Evolutionary conservation across 306 rosid genomes (phyloP).

Genomic region (Quercus engelmannii): DNA sequence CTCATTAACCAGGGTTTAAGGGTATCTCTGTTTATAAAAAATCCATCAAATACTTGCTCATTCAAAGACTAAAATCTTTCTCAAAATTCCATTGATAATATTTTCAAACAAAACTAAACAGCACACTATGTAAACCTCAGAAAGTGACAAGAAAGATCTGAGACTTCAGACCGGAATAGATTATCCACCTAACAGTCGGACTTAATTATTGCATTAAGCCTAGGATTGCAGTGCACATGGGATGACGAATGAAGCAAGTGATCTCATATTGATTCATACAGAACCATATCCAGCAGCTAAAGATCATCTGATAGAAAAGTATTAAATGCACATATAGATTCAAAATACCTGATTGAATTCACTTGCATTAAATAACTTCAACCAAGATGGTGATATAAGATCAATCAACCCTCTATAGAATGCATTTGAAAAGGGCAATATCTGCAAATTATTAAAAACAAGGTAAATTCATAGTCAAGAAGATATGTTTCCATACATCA

Average conservation of each 20-base stretch:
- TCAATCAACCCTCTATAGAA: conserved; percentile 87
- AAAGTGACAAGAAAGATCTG: background rate
- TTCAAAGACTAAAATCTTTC: too few species aligned
- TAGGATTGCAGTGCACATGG: background rate
- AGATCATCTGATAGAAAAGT: conserved; percentile 2
- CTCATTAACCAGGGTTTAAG: background rate
- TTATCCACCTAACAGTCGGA: background rate
- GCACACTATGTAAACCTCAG: background rate
- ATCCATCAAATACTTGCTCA: background rate
- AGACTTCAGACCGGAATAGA: background rate
- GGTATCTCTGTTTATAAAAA: background rate
- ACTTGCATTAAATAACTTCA: conserved; percentile 86
- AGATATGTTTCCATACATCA: background rate
- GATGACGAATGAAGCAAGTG: background rate
- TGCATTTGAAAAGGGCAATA: conserved; percentile 80
- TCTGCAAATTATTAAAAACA: conserved; percentile 55
- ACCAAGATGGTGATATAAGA: conserved; percentile 95
- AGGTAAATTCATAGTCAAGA: conserved; percentile 22
- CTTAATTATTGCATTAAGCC: background rate
- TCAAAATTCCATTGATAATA: background rate
- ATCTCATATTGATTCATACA: background rate
- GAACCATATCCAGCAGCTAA: conserved; percentile 2
- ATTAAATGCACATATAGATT: conserved; percentile 8
- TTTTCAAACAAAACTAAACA: background rate
- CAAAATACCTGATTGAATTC: conserved; percentile 93